Conservation (phyloP, 2,329 filamentous ascomycete genomes). For the Trichoderma harzianum region DNA sequence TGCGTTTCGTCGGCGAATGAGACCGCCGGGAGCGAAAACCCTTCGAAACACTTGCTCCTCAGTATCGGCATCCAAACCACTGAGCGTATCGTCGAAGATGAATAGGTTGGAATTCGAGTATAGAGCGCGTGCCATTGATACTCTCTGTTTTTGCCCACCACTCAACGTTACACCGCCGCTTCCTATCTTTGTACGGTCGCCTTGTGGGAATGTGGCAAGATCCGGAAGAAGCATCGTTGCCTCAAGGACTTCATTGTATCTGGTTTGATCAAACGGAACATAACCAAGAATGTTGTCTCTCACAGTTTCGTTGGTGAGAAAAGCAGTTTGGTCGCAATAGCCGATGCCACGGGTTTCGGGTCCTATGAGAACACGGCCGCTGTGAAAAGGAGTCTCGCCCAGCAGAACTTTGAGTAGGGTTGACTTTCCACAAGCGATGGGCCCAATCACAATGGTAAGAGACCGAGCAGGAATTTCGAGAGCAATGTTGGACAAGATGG, state of each 20-base stretch:
- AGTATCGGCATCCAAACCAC: constrained; percentile 44
- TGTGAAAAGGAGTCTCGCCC: constrained; percentile 26
- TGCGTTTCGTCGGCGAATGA: constrained; percentile 36
- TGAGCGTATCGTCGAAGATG: constrained; percentile 44
- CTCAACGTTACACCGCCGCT: constrained; percentile 41
- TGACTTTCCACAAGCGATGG: constrained; percentile 37
- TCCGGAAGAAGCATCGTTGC: constrained; percentile 34
- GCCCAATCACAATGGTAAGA: constrained; percentile 37
- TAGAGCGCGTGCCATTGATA: constrained; percentile 87
- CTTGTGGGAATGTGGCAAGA: constrained; percentile 31
- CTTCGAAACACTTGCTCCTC: constrained; percentile 42
- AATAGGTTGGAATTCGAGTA: constrained; percentile 92
- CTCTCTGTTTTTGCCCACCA: constrained; percentile 60
- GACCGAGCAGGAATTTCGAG: constrained; percentile 14
- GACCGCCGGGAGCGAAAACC: constrained; percentile 39
- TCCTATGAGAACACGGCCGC: constrained; percentile 21
- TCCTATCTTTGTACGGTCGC: constrained; percentile 39
- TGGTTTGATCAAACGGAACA: constrained; percentile 27
- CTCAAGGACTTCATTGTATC: constrained; percentile 36
- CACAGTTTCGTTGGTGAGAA: constrained; percentile 34
- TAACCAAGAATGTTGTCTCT: constrained; percentile 39
- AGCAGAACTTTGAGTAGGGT: constrained; percentile 36
- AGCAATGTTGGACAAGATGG: constrained; percentile 22
- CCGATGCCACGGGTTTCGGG: constrained; percentile 22
- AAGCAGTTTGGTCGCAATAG: constrained; percentile 35